These are phyloP conservation scores for Mucor mucedo DNA, from an alignment of 371 early-diverging fungal species.

Conservation along the genomic window DNA sequence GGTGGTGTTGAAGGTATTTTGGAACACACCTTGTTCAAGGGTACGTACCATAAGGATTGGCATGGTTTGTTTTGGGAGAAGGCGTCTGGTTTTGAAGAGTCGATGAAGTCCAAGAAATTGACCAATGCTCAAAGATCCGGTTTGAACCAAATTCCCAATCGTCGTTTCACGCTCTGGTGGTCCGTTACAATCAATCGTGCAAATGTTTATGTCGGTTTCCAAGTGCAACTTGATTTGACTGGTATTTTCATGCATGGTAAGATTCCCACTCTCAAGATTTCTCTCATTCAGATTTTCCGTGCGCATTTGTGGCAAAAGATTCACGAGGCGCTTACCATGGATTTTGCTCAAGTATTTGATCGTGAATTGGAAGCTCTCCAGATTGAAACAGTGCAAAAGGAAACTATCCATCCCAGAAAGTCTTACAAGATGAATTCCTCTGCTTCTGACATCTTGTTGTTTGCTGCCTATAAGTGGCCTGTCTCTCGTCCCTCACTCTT, in stretches of 20 bases:
- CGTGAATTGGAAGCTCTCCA: constrained; percentile 97
- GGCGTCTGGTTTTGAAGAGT: constrained; percentile 50
- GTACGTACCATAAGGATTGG: constrained; percentile 97
- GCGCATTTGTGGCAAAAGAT: constrained; percentile 99
- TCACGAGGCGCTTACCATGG: constrained; percentile 95
- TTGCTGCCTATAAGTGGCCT: constrained; percentile 98
- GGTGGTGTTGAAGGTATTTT: constrained; percentile 99
- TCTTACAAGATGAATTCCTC: constrained; percentile 97
- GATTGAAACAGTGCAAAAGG: constrained; percentile 98
- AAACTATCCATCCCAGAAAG: constrained; percentile 98
- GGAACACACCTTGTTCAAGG: constrained; percentile 98
- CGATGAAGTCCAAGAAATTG: constrained; percentile 89
- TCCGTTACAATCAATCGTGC: constrained; percentile 95
- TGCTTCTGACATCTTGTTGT: constrained; percentile 88
- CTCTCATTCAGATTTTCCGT: constrained; percentile 98
- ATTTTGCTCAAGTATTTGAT: constrained; percentile 96
- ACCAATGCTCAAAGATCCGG: constrained; percentile 99
- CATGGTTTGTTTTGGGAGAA: constrained; percentile 94
- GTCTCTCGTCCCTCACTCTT: constrained; percentile 93
- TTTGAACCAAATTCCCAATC: constrained; percentile 99
- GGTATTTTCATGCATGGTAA: constrained; percentile 99
- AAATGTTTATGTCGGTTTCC: constrained; percentile 99
- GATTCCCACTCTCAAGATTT: constrained; percentile 98
- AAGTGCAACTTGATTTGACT: constrained; percentile 98
- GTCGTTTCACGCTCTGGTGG: constrained; percentile 99